Conservation (phyloP, 2,329 filamentous ascomycete species). For the Cladophialophora yegresii region DNA sequence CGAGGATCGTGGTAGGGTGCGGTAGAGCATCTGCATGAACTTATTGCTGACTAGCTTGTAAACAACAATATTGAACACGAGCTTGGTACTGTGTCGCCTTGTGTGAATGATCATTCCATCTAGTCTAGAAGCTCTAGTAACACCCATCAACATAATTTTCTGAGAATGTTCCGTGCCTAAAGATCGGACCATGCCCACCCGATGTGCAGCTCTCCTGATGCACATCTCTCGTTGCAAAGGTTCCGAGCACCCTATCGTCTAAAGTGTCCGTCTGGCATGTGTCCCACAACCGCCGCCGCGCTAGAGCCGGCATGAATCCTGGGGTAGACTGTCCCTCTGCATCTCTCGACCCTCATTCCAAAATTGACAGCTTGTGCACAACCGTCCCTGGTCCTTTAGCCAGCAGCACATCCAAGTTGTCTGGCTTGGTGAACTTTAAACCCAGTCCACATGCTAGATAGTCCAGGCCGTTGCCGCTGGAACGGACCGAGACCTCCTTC, state of each 20-base stretch:
- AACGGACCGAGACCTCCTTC: neutral
- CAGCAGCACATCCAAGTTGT: neutral
- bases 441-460: neutral
- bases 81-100: neutral
- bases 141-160: neutral
- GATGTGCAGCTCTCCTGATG: too few species aligned
- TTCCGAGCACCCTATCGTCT: too few species aligned
- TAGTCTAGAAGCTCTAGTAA: neutral
- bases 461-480: neutral
- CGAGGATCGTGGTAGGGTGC: neutral
- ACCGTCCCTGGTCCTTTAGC: neutral
- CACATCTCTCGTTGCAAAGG: too few species aligned
- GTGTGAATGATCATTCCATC: neutral
- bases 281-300: too few species aligned
- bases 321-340: too few species aligned
- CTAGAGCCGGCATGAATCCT: too few species aligned
- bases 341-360: neutral
- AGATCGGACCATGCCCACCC: too few species aligned
- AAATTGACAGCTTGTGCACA: neutral
- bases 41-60: neutral
- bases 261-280: too few species aligned
- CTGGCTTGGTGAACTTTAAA: neutral
- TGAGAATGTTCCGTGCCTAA: too few species aligned
- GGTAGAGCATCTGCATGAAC: neutral
- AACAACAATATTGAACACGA: neutral